Evolutionary conservation across 2,329 filamentous ascomycete species (phyloP).

Genomic region (Aspergillus pseudoviridinutans): DNA sequence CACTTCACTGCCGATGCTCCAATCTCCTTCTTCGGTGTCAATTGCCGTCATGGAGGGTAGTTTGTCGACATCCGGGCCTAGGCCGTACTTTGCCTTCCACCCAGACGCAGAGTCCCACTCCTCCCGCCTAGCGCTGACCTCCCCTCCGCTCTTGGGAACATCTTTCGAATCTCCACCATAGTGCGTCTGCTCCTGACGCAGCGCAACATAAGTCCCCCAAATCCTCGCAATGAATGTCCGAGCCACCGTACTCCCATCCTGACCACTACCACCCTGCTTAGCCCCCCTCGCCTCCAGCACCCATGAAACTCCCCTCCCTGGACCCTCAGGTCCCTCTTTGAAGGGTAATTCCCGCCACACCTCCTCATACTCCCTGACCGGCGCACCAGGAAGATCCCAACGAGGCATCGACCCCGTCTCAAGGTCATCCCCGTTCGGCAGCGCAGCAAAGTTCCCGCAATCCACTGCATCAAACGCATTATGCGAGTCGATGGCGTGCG

Average conservation of each 20-base stretch:
- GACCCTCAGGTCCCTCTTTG: slow-evolving; percentile 24
- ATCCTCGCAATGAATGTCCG: slow-evolving; percentile 30
- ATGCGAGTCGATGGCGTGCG: slow-evolving; percentile 38
- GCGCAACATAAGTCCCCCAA: slow-evolving; percentile 28
- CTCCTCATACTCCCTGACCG: slow-evolving; percentile 57
- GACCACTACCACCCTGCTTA: slow-evolving; percentile 1
- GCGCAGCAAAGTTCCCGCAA: slow-evolving; percentile 33
- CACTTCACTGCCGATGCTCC: slow-evolving; percentile 19
- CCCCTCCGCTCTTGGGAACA: slow-evolving; percentile 18
- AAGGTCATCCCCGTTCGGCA: slow-evolving; percentile 40
- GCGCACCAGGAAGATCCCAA: slow-evolving; percentile 29
- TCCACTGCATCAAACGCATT: slow-evolving; percentile 31
- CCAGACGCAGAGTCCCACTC: slow-evolving; percentile 15
- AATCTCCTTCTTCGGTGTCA: slow-evolving; percentile 14
- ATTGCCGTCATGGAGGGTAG: slow-evolving; percentile 22
- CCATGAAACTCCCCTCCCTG: slow-evolving; percentile 23
- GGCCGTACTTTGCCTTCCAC: slow-evolving; percentile 6
- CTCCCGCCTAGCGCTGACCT: slow-evolving; percentile 28
- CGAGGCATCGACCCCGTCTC: slow-evolving; percentile 40
- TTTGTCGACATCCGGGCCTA: background rate
- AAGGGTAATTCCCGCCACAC: slow-evolving; percentile 54
- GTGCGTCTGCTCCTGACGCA: slow-evolving; percentile 23
- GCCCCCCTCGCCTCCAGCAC: slow-evolving; percentile 25
- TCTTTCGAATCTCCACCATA: slow-evolving; percentile 8
- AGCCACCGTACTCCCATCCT: slow-evolving; percentile 15